Base-by-base conservation (phyloP, 768 basidiomycete genomes). In the Strobilomyces confusus region DNA sequence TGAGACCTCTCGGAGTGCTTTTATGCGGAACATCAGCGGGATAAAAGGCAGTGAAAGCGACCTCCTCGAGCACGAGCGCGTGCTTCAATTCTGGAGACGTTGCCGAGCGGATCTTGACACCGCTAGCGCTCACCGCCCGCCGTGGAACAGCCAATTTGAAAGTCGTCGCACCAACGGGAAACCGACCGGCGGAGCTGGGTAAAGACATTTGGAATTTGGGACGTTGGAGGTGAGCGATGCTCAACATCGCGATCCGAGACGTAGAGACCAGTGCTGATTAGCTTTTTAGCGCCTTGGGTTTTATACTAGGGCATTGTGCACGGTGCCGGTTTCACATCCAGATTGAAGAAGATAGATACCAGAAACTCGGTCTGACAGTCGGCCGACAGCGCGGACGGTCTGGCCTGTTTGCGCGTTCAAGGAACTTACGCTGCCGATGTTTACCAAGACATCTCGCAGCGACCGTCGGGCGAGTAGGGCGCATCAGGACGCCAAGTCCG, bases 21-120 rank as follows among this genome's bases (percentile, higher is more conserved):
- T 58, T 26, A 2, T 23, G 46, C 7, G 63, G 56, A 13, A 69
- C 65, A 44, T 79, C 73, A 9, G 82, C 77, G 26, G 87, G 86
- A 62, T 88, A 88, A 63, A 78, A 87, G 1, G 75, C 78, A 26
- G 80, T 84, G 60, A 84, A 88, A 0, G 77, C 77, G 29, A 86
- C 76, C 65, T 88, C 83, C 36, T 84, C 78, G 8, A 88, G 72
- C 30, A 70, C 59, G 29, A 89, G 67, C 0, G 81, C 83, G 20
- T 75, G 72, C 19, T 71, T 67, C 56, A 47, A 50, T 23, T 49
- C 66, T 46, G 56, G 58, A 45, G 54, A 67, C 33, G 57, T 47
- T 34, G 51, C 62, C 8, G 34, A 49, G 44, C 61, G 70, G 43
- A 77, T 68, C 60, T 72, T 79, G 29, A 72, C 68, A 50, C 62